Evolutionary conservation across 352 stramenopile genomes (phyloP).

Genomic region (Paralagenidium karlingii): DNA sequence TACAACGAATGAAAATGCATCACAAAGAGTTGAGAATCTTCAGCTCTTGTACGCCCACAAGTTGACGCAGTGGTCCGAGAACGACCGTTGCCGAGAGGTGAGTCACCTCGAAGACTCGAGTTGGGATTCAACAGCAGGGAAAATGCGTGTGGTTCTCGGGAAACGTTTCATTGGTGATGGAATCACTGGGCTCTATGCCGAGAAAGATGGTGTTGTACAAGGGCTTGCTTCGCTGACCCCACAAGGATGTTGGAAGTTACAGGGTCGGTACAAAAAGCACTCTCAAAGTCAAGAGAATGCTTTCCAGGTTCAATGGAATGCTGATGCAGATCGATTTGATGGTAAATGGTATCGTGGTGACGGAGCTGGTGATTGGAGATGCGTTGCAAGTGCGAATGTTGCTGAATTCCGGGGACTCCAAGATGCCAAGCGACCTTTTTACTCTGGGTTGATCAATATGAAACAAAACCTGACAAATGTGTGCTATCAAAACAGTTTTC

Average conservation of each 20-base stretch:
- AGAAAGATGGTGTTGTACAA: constrained; percentile 51
- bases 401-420: constrained; percentile 55
- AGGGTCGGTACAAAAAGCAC: constrained; percentile 55
- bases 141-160: constrained; percentile 27
- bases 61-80: too few species aligned
- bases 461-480: constrained; percentile 84
- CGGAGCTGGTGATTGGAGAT: constrained; percentile 72
- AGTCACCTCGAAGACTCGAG: constrained; percentile 16
- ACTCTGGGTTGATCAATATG: constrained; percentile 82
- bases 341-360: constrained; percentile 81
- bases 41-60: too few species aligned
- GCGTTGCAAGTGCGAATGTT: constrained; percentile 25
- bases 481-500: constrained; percentile 85
- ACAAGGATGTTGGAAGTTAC: constrained; percentile 49
- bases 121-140: constrained; percentile 66
- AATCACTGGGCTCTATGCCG: constrained; percentile 54
- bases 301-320: constrained; percentile 50
- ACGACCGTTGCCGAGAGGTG: too few species aligned
- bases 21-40: too few species aligned
- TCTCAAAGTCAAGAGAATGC: constrained; percentile 60
- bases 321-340: constrained; percentile 38
- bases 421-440: constrained; percentile 38
- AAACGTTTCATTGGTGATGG: constrained; percentile 44
- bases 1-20: too few species aligned
- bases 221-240: constrained; percentile 33